phyloP scores from a whole-genome alignment of 306 rosid genomes.

The Spatholobus suberectus region DNA sequence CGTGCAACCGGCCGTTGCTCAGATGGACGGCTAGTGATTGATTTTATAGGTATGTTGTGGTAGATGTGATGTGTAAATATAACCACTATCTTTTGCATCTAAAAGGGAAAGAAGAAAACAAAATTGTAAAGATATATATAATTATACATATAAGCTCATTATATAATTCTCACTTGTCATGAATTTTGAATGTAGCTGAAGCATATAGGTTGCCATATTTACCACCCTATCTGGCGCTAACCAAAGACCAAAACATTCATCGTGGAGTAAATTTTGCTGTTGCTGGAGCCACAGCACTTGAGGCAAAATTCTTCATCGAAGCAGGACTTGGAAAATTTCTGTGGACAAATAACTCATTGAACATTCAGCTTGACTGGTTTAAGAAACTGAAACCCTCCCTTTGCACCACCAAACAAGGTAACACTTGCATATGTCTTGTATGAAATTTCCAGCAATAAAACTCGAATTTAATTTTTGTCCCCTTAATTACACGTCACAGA shows the following conservation, averaged over 20 bases:
- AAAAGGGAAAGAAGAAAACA: not conserved
- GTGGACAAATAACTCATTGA: conserved; percentile 63
- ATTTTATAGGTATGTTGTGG: conserved; percentile 63
- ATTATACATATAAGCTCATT: not conserved
- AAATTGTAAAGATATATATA: not conserved
- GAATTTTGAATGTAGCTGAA: conserved; percentile 56
- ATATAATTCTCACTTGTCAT: not conserved
- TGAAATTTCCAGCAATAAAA: not conserved
- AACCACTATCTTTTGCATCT: not conserved
- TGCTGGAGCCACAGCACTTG: conserved; percentile 81
- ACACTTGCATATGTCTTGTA: not conserved
- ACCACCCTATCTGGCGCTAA: conserved; percentile 58
- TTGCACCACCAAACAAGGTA: conserved; percentile 65
- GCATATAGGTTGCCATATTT: conserved; percentile 66
- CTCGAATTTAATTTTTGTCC: not conserved
- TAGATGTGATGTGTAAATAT: not conserved
- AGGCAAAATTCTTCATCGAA: conserved; percentile 52
- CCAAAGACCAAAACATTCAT: conserved; percentile 36
- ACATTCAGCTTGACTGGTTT: conserved; percentile 76
- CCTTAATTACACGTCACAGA: conserved; percentile 40
- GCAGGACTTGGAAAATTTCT: conserved; percentile 39
- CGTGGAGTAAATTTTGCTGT: conserved; percentile 78
- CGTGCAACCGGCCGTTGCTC: conserved; percentile 78
- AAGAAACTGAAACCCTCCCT: conserved; percentile 64
- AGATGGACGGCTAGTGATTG: conserved; percentile 70